Percentiles rank a stretch among this genome's conserved stretches.
Evolutionary conservation across 768 basidiomycete species (phyloP).

Genomic region (Boletus sp.): DNA sequence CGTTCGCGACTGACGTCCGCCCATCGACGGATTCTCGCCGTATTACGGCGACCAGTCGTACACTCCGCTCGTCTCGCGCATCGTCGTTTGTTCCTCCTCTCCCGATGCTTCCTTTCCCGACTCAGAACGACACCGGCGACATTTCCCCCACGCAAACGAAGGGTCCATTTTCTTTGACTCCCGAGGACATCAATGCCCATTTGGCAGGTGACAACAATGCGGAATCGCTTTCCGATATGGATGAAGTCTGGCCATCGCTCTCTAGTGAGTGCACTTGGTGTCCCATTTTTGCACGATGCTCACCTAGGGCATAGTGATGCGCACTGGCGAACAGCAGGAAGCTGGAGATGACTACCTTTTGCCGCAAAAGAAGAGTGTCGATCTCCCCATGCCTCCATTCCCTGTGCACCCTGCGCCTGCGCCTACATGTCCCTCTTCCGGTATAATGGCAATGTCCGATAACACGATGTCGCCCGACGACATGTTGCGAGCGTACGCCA

Average conservation of each 20-base stretch:
- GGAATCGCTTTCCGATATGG: constrained; percentile 40
- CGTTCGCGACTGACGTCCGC: constrained; percentile 63
- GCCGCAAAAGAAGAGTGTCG: constrained; percentile 24
- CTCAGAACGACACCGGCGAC: constrained; percentile 26
- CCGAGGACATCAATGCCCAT: constrained; percentile 61
- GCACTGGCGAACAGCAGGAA: constrained; percentile 44
- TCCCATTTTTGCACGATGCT: constrained; percentile 1
- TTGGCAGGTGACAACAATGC: constrained; percentile 38
- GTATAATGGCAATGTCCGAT: constrained; percentile 43
- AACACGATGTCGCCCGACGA: constrained; percentile 63
- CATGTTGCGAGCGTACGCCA: constrained; percentile 74
- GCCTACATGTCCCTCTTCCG: constrained; percentile 35
- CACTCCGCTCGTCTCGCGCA: constrained; percentile 43
- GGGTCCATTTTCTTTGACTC: constrained; percentile 44
- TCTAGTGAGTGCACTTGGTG: constrained; percentile 44
- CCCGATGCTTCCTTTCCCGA: constrained; percentile 24
- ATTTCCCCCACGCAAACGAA: constrained; percentile 45
- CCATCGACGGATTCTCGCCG: constrained; percentile 46
- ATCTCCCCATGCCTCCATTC: constrained; percentile 34
- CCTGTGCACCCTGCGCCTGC: constrained; percentile 28
- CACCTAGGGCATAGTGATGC: constrained; percentile 58
- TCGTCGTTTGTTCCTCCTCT: constrained; percentile 43
- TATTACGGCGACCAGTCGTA: constrained; percentile 40
- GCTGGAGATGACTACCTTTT: constrained; percentile 47
- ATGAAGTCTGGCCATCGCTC: constrained; percentile 69